Evolutionary conservation across 108 stramenopile genomes (phyloP).

Genomic region (Craspedostauros australis): DNA sequence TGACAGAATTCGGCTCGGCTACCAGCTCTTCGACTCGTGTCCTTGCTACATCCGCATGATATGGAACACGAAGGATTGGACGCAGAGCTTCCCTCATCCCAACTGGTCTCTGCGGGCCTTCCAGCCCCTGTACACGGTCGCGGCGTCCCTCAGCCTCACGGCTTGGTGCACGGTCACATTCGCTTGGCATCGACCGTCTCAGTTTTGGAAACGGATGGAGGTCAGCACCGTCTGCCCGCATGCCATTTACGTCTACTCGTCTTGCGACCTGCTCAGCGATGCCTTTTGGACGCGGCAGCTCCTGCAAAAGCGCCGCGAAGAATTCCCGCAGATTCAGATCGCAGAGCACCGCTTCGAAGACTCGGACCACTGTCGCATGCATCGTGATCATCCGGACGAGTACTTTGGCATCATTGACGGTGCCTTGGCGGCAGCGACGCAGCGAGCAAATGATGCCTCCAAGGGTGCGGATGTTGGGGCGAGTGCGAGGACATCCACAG

Average conservation of each 20-base stretch:
- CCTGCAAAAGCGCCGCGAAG: constrained; percentile 6
- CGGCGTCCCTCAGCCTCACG: neutral
- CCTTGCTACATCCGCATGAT: constrained; percentile 6
- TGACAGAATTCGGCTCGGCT: constrained; percentile 1
- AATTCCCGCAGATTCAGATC: too few relatives aligned
- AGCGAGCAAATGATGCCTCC: neutral
- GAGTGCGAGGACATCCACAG: too few relatives aligned
- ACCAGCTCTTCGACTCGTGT: constrained; percentile 12
- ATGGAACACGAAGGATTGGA: neutral
- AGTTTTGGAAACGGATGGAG: constrained; percentile 3
- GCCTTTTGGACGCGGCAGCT: neutral
- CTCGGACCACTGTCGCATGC: constrained; percentile 10
- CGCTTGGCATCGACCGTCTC: neutral
- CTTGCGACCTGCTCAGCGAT: constrained; percentile 3
- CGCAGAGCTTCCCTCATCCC: constrained; percentile 3
- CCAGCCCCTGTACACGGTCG: neutral
- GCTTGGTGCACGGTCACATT: constrained; percentile 1
- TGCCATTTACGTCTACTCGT: constrained; percentile 1
- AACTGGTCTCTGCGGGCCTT: neutral
- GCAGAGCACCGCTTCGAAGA: constrained; percentile 9
- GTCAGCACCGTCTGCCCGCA: neutral
- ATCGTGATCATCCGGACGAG: constrained; percentile 7
- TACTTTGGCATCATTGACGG: neutral
- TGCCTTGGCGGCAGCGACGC: constrained; percentile 7
- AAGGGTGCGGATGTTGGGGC: too few relatives aligned